phyloP scores from a whole-genome alignment of 179 eudicot species.

The Silene coronaria region DNA sequence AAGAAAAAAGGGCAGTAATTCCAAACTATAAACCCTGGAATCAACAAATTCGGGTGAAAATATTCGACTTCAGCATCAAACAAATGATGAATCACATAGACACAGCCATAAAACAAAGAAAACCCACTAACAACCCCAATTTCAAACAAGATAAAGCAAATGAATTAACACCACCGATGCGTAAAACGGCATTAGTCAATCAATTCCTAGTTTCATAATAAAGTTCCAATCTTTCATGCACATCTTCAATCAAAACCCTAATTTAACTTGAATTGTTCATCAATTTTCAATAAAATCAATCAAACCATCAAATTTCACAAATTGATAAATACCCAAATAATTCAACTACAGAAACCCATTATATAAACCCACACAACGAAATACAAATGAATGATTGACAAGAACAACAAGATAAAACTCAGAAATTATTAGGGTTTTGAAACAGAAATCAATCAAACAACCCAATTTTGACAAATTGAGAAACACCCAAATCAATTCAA shows the following conservation, averaged over 20 bases:
- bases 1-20: neutral
- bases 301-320: conserved; percentile 2
- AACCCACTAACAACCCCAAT: neutral
- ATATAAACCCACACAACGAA: neutral
- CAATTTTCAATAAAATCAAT: conserved; percentile 5
- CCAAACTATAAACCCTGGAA: neutral
- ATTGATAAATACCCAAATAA: neutral
- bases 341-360: neutral
- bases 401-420: too few species aligned
- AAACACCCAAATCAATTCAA: neutral
- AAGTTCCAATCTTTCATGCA: neutral
- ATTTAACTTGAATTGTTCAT: neutral
- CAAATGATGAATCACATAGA: neutral
- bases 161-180: neutral
- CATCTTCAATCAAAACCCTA: neutral
- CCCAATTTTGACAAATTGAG: neutral
- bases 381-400: too few species aligned
- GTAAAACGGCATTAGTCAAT: neutral
- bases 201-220: neutral
- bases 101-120: neutral
- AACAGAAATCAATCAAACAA: conserved; percentile 13
- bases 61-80: neutral
- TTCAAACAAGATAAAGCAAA: neutral
- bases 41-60: neutral
- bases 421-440: too few species aligned